Conservation (phyloP, 305 asterid genomes). For the Fraxinus albicans region DNA sequence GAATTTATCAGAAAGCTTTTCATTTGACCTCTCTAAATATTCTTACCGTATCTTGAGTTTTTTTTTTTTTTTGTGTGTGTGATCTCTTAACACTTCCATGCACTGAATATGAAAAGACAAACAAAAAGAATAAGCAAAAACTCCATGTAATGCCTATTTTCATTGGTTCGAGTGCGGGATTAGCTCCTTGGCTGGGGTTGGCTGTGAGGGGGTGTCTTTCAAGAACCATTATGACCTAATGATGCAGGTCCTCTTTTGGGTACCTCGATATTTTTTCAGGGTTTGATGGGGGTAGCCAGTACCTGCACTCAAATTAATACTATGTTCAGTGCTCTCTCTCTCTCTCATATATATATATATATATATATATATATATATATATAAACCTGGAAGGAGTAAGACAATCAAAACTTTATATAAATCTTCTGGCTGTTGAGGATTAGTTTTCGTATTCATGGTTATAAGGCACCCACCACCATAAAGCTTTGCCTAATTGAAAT, state of each 20-base stretch:
- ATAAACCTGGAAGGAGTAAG: neutral
- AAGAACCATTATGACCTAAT: neutral
- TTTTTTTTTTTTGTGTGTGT: neutral
- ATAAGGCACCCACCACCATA: neutral
- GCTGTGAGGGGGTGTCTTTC: conserved; percentile 6
- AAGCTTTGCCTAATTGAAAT: neutral
- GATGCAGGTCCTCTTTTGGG: neutral
- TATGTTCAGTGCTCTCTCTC: too few species aligned
- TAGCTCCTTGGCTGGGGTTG: conserved; percentile 7
- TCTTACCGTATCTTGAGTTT: neutral
- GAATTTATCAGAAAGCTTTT: neutral
- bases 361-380: too few species aligned
- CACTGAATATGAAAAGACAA: conserved; percentile 19
- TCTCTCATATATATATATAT: too few species aligned
- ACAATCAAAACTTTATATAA: neutral
- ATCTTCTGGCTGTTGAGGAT: neutral
- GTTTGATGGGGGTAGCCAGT: conserved; percentile 1
- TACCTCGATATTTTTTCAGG: neutral
- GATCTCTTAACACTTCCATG: conserved; percentile 14
- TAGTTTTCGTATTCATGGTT: neutral
- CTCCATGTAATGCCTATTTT: neutral
- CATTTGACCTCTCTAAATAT: neutral
- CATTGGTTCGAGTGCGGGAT: neutral
- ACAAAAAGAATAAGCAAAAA: neutral
- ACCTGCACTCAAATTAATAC: neutral